Evolutionary conservation across 2,329 filamentous ascomycete species (phyloP).

Genomic region (Neofusicoccum sp.): DNA sequence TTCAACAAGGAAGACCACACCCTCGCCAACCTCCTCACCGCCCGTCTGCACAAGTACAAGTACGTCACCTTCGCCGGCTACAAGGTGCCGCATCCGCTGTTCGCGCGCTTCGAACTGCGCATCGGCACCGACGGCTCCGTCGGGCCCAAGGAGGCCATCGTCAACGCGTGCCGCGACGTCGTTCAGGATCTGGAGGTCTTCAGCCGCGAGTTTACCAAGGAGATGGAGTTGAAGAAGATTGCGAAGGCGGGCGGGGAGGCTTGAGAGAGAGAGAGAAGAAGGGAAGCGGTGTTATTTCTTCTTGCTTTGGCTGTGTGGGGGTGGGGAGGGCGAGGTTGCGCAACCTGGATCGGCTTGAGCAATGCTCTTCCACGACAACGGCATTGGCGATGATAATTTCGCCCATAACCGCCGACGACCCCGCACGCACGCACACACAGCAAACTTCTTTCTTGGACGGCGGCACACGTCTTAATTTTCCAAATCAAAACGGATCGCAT

Average conservation of each 20-base stretch:
- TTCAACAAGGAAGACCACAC: constrained; percentile 98
- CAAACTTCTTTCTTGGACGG: background rate
- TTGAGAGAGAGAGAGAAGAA: background rate
- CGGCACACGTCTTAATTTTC: background rate
- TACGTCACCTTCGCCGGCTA: constrained; percentile 91
- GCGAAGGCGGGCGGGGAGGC: constrained; percentile 38
- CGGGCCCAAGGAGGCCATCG: constrained; percentile 83
- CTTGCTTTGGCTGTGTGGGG: too few relatives aligned
- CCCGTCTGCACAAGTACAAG: constrained; percentile 78
- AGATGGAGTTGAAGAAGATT: constrained; percentile 87
- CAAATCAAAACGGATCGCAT: background rate
- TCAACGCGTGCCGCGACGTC: constrained; percentile 76
- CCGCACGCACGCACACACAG: too few relatives aligned
- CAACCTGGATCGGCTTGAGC: too few relatives aligned
- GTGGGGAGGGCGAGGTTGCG: too few relatives aligned
- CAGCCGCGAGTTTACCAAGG: constrained; percentile 85
- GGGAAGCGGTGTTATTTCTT: background rate
- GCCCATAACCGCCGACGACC: too few relatives aligned
- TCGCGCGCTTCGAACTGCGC: constrained; percentile 64
- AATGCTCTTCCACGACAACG: too few relatives aligned
- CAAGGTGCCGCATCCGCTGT: constrained; percentile 58
- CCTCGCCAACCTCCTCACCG: constrained; percentile 82
- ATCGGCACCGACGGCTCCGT: constrained; percentile 89
- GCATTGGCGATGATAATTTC: too few relatives aligned
- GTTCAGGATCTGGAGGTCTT: constrained; percentile 78